Evolutionary conservation across 768 basidiomycete genomes (phyloP), one percentile per base, ranked within the genome.

Genomic region (Grammothele lineata): DNA sequence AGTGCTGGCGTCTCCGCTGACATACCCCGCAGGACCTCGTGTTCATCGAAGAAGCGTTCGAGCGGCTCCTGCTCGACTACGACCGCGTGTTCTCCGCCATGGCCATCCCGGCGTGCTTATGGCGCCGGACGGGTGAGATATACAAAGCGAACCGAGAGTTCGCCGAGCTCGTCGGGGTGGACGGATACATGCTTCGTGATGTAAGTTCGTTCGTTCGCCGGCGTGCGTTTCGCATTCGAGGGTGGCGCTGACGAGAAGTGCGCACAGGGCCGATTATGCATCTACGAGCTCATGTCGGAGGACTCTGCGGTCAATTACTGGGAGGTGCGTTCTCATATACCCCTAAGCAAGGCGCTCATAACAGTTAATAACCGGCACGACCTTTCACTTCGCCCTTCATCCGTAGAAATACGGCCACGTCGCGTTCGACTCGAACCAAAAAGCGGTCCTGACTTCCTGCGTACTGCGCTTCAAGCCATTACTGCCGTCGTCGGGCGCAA

Each of bases 91-190:
- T 92, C 67, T 85, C 85, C 43, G 92, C 91, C 0, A 97, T 99
- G 86, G 93, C 92, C 26, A 92, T 98, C 3, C 95, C 95, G 0
- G 93, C 93, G 0, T 99, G 95, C 56, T 76, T 97, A 5, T 98
- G 95, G 95, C 76, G 94, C 22, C 74, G 95, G 39, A 99, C 95
- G 2, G 95, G 95, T 26, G 94, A 98, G 70, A 98, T 98, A 53
- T 98, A 97, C 74, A 98, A 98, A 66, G 94, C 87, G 36, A 99
- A 99, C 62, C 80, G 91, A 45, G 93, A 95, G 67, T 97, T 99
- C 63, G 85, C 92, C 5, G 90, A 92, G 59, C 72, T 98, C 7
- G 79, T 96, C 25, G 85, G 93, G 18, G 75, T 96, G 24, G 89
- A 92, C 47, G 87, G 89, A 32, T 81, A 81, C 50, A 85, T 88